Evolutionary conservation across 129 eudicot species (phyloP), one percentile per base, ranked within the genome.

Genomic region (Ambrosia artemisiifolia): DNA sequence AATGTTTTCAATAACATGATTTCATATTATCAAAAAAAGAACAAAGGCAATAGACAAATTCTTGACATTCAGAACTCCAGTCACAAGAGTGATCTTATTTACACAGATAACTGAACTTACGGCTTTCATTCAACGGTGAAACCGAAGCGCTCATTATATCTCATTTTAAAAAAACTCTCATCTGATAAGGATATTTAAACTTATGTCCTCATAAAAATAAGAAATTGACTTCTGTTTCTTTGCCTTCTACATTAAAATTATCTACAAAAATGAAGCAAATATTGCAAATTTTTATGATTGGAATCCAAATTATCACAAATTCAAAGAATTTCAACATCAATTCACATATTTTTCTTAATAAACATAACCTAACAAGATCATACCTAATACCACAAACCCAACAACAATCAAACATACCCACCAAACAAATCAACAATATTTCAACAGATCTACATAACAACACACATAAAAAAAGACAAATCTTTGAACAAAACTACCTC

Each of bases 401-500:
- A 53, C 36, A 38, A 33, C 18, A 66, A 75, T 46, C 14, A 67
- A 46, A 67, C 57, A 12, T n/a, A 42, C 50, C 42, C 42, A 13
- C 14, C n/a, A 8, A 67, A 30, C 7, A 19, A 62, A 68, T 10
- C 40, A 14, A 13, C 28, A 48, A 4, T 8, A 48, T 32, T 43
- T 13, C 13, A 18, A 47, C 24, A 48, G 61, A 75, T 35, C 72
- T 54, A 55, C 11, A 18, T 11, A 28, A 2, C 1, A 2, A 24
- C 12, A 34, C 3, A 35, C n/a, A 36, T 47, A 7, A 48, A 0
- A 30, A 18, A 59, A 3, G 18, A 36, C 17, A n/a, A n/a, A n/a
- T n/a, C 6, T 44, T 32, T 19, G 14, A 44, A 55, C 16, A 9
- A 36, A 48, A 20, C 34, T 36, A 88, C 98, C 98, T 93, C 96